Base-by-base conservation (phyloP, 331 rosid genomes). In the Cydonia oblonga region DNA sequence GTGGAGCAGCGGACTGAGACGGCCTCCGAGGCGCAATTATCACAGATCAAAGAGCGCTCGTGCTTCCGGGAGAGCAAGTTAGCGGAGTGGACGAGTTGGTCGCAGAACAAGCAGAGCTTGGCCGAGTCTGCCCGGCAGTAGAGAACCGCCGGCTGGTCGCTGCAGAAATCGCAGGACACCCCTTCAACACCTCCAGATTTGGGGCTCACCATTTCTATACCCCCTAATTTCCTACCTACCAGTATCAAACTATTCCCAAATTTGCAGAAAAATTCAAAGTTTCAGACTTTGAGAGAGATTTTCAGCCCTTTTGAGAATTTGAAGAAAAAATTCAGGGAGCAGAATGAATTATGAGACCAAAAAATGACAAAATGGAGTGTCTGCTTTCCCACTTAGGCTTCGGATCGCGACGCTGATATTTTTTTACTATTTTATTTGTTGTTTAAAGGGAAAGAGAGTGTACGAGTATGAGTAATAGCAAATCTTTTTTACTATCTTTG, bases 81-180 rank as follows among this genome's bases (percentile, higher is more conserved):
- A 0, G 96, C 91, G 9, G 90, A 83, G 79, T 89, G 96, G 26
- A 89, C 96, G n/a, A 79, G 96, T 38, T 81, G 84, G 73, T 89
- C 96, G 72, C 96, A 89, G 68, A 84, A 78, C 69, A 89, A 64
- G 74, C 96, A 89, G 11, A 87, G 91, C 90, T 83, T 89, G 6
- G 96, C 91, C 0, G 90, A 83, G 82, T 89, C 96, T 5, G 96
- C 96, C 68, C 85, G 63, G 29, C 96, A 89, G 75, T 85, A 89
- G 8, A 89, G 81, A 49, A 89, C 80, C 0, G 96, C 96, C 1
- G 64, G 75, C 66, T 78, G 84, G 8, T 81, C 75, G 2, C 64
- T 63, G 78, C 96, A 89, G 86, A 81, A 89, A 60, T 89, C 96
- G 78, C 96, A 89, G 9, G 84, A 74, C 29, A 83, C 78, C 18